phyloP scores from a whole-genome alignment of 2,329 filamentous ascomycete species.

The Drechslerella dactyloides region DNA sequence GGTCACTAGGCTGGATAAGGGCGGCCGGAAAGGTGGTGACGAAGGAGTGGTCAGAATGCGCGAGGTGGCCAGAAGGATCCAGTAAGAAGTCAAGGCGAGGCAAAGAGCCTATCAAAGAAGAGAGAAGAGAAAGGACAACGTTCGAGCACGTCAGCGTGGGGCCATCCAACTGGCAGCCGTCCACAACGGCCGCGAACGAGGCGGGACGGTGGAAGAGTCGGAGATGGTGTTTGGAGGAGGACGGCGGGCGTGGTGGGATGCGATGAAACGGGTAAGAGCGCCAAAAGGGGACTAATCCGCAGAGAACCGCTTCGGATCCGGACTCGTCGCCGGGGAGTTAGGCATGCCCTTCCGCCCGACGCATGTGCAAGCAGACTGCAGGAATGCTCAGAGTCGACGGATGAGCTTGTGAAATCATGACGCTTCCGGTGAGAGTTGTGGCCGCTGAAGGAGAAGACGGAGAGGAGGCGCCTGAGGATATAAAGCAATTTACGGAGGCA shows the following conservation, averaged over 20 bases:
- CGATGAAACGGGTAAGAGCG: constrained; percentile 1
- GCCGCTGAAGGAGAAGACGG: no score
- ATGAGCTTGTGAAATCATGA: not conserved
- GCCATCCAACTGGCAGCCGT: constrained; percentile 26
- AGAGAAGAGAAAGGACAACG: constrained; percentile 18
- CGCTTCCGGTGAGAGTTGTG: no score
- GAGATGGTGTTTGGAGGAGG: not conserved
- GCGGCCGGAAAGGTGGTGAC: constrained; percentile 30
- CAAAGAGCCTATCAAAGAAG: constrained; percentile 3
- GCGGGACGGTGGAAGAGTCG: not conserved
- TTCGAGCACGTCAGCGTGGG: constrained; percentile 46
- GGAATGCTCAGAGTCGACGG: not conserved
- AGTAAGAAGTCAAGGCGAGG: constrained; percentile 38
- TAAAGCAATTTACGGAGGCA: no score
- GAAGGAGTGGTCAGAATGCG: constrained; percentile 27
- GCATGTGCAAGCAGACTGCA: not conserved
- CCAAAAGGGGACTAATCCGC: constrained; percentile 3
- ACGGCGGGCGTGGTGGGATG: not conserved
- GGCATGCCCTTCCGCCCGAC: constrained; percentile 8
- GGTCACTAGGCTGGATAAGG: constrained; percentile 4
- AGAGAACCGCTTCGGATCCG: not conserved
- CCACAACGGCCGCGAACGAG: not conserved
- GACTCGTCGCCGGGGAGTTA: constrained; percentile 5
- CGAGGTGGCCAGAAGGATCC: constrained; percentile 15
- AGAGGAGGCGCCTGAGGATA: no score